Conservation (phyloP, 2,329 filamentous ascomycete species). For the Epichloe brachyelytri region DNA sequence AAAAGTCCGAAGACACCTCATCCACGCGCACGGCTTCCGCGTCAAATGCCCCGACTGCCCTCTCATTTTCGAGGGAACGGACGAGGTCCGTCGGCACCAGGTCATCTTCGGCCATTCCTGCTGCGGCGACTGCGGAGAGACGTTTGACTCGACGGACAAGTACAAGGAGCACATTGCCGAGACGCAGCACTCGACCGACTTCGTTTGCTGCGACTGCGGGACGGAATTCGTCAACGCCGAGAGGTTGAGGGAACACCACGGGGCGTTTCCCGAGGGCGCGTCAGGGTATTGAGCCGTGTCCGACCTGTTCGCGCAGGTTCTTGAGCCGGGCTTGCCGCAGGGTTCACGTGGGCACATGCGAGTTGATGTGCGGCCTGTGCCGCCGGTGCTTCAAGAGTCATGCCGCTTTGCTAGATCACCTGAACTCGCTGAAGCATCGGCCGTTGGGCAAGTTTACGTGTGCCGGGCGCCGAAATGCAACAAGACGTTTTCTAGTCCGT, state of each 20-base stretch:
- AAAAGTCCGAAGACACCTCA: neutral
- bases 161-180: neutral
- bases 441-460: conserved; percentile 6
- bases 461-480: conserved; percentile 4
- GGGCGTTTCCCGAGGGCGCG: neutral
- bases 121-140: neutral
- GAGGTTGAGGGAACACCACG: neutral
- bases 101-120: neutral
- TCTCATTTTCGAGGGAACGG: neutral
- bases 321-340: neutral
- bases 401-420: conserved; percentile 2
- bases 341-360: neutral
- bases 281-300: neutral
- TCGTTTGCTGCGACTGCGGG: conserved; percentile 5
- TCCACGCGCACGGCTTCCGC: neutral
- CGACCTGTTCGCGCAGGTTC: neutral
- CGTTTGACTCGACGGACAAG: neutral
- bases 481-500: conserved; percentile 5
- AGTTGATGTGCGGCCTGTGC: conserved; percentile 1
- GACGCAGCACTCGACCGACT: neutral
- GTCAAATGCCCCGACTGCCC: neutral
- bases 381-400: neutral
- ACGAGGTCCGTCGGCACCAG: neutral
- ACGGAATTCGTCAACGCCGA: neutral
- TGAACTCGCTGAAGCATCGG: conserved; percentile 2